Conservation (phyloP, 1,139 yeast species). For the Zygotorulaspora mrakii region DNA sequence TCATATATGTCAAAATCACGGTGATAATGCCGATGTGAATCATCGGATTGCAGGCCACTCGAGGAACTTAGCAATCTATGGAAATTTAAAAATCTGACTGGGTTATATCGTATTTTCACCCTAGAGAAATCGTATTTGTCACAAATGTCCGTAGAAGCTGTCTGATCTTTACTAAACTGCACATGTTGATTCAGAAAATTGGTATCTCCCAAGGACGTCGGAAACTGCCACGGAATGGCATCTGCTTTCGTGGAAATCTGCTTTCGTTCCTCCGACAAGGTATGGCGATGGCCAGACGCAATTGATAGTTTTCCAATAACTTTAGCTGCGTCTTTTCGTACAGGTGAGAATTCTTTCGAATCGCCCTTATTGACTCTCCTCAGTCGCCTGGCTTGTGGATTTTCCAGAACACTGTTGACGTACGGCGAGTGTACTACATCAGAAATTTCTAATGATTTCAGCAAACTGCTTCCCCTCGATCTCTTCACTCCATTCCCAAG, state of each 20-base stretch:
- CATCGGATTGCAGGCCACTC: slow-evolving; percentile 7
- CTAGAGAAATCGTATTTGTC: slow-evolving; percentile 7
- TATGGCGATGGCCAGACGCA: too few relatives aligned
- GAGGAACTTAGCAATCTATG: slow-evolving; percentile 19
- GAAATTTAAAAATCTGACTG: slow-evolving; percentile 27
- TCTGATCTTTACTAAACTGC: slow-evolving; percentile 15
- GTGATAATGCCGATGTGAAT: slow-evolving; percentile 8
- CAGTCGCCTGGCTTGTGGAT: slow-evolving; percentile 15
- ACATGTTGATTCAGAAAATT: slow-evolving; percentile 24
- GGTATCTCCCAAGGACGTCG: slow-evolving; percentile 18
- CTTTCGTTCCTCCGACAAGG: too few relatives aligned
- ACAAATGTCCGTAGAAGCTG: slow-evolving; percentile 3
- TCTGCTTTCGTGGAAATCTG: too few relatives aligned
- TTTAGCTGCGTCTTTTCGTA: not conserved
- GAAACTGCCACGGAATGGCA: slow-evolving; percentile 9
- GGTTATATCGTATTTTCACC: slow-evolving; percentile 29
- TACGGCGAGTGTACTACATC: slow-evolving; percentile 19
- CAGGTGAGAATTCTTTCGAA: slow-evolving; percentile 2
- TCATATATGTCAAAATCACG: slow-evolving; percentile 24
- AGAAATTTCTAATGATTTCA: slow-evolving; percentile 15
- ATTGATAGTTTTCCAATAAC: not conserved
- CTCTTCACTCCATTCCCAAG: slow-evolving; percentile 3
- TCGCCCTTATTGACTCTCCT: slow-evolving; percentile 10
- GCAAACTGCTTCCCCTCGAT: slow-evolving; percentile 8
- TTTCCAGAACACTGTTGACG: slow-evolving; percentile 12